Percentiles rank a stretch among this genome's conserved stretches.
Conservation (phyloP, 768 basidiomycete species). For the Termitomyces sp. region DNA sequence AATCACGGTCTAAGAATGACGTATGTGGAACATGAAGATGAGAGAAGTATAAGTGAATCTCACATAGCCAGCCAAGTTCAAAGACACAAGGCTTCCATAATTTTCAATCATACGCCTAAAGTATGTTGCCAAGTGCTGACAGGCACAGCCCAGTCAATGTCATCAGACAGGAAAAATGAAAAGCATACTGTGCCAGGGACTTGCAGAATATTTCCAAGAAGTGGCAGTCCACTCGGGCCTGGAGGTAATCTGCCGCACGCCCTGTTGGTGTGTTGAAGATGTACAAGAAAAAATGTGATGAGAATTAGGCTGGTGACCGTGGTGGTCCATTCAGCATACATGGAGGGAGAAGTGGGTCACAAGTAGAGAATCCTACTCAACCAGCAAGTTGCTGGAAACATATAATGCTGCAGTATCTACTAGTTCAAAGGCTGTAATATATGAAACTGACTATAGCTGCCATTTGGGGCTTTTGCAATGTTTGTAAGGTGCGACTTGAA, state of each 20-base stretch:
- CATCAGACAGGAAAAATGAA: neutral
- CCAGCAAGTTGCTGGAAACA: no score
- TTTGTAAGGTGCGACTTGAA: no score
- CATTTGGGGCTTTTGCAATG: no score
- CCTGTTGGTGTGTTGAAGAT: neutral
- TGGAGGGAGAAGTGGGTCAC: neutral
- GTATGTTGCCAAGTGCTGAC: neutral
- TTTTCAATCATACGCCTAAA: neutral
- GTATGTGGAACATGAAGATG: neutral
- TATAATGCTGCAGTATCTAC: no score
- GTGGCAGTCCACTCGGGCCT: neutral
- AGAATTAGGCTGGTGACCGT: neutral
- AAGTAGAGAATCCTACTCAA: no score
- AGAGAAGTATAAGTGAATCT: neutral
- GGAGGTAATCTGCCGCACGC: neutral
- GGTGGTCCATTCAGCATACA: neutral
- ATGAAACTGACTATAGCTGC: no score
- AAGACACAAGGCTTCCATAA: neutral
- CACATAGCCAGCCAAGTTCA: neutral
- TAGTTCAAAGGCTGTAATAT: no score
- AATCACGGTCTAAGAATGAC: neutral
- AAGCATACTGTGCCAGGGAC: neutral
- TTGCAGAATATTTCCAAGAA: neutral
- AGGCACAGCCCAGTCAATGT: neutral
- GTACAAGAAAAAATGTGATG: neutral